Conservation (phyloP, 2,329 filamentous ascomycete species). For the Cordyceps farinosa region DNA sequence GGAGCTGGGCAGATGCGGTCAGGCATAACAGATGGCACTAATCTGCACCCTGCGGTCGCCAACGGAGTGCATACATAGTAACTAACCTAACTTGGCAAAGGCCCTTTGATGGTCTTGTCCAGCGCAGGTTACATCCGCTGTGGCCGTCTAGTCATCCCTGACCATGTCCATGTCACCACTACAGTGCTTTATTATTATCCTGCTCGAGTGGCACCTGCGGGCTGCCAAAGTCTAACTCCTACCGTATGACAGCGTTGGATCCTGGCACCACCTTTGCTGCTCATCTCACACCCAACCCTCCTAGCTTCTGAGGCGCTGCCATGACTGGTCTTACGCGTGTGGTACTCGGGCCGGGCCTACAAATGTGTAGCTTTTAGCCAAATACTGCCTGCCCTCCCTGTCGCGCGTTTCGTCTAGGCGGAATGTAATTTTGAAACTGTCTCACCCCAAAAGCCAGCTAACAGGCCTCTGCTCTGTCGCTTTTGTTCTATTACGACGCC, state of each 20-base stretch:
- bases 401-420: conserved; percentile 10
- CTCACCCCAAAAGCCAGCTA: conserved; percentile 15
- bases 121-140: conserved; percentile 1
- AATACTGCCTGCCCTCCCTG: conserved; percentile 12
- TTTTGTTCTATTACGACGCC: conserved; percentile 11
- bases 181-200: background rate
- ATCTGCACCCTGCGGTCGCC: conserved; percentile 4
- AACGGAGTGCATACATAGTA: too few species aligned
- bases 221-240: conserved; percentile 1
- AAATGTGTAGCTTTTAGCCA: conserved; percentile 3
- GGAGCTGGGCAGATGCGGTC: conserved; percentile 11
- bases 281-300: conserved; percentile 13
- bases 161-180: conserved; percentile 8
- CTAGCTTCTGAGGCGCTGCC: background rate
- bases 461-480: conserved; percentile 1
- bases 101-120: background rate
- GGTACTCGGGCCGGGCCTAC: conserved; percentile 11
- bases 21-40: conserved; percentile 13
- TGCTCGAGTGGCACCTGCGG: background rate
- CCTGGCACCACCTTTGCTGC: background rate
- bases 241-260: background rate
- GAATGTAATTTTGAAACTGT: conserved; percentile 18
- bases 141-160: conserved; percentile 8
- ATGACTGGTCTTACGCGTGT: conserved; percentile 10
- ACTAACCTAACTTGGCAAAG: background rate